Percentiles rank a stretch among this genome's conserved stretches.
Conservation (phyloP, 163 green algal genomes). For the Volvox carteri region DNA sequence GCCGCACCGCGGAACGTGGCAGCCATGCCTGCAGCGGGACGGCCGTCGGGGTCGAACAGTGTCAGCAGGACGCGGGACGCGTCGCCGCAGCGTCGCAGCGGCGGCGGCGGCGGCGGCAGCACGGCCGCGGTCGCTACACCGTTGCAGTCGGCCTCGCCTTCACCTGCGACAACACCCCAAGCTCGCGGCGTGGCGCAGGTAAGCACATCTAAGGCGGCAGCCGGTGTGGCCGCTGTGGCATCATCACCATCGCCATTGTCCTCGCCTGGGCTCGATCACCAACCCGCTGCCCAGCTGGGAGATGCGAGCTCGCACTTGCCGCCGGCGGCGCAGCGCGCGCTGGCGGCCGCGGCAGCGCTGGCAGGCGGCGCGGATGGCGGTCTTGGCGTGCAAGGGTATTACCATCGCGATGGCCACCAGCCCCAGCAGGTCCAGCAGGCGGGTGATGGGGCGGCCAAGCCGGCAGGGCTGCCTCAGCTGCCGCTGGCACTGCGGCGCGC, state of each 20-base stretch:
- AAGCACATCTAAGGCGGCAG: not conserved
- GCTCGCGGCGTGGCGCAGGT: not conserved
- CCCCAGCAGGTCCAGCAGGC: not conserved
- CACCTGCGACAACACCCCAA: not conserved
- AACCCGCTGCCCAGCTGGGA: too few species aligned
- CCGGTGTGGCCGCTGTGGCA: too few species aligned
- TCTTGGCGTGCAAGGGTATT: not conserved
- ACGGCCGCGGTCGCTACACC: not conserved
- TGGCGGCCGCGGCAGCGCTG: conserved; percentile 29
- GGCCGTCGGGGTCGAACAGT: not conserved
- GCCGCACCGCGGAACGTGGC: not conserved
- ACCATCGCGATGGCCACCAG: not conserved
- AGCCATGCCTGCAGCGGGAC: not conserved
- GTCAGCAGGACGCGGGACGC: conserved; percentile 2
- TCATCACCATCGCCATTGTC: too few species aligned
- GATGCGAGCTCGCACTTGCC: conserved; percentile 34
- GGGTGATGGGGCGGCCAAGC: not conserved
- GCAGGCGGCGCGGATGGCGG: not conserved
- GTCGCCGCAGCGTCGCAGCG: conserved; percentile 29
- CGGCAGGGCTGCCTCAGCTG: conserved; percentile 22
- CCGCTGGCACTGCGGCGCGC: conserved; percentile 38
- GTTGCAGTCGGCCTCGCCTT: not conserved
- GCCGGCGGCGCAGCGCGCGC: conserved; percentile 35
- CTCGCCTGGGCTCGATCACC: not conserved
- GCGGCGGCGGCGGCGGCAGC: not conserved